A percentile compares a stretch with the other conserved stretches of the same genome.
Evolutionary conservation across 2,329 filamentous ascomycete genomes (phyloP).

Genomic region (Bertia moriformis): DNA sequence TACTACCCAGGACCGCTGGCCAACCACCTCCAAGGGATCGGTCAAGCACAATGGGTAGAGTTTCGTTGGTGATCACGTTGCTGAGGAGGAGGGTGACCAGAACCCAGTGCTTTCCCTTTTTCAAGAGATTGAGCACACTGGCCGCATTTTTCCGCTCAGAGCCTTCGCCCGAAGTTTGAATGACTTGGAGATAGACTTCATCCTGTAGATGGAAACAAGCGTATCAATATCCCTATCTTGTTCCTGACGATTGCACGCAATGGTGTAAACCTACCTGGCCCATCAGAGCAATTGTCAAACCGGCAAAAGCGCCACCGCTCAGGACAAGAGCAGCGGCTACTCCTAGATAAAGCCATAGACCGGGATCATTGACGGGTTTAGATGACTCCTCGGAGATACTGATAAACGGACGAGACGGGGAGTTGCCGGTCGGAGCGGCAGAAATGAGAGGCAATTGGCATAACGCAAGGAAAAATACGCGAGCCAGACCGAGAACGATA

Average conservation of each 20-base stretch:
- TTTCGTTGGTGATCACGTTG: conserved; percentile 97
- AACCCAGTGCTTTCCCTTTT: conserved; percentile 94
- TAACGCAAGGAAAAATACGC: neutral
- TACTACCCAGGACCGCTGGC: conserved; percentile 85
- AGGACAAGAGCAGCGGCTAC: neutral
- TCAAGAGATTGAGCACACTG: conserved; percentile 65
- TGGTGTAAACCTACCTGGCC: conserved; percentile 33
- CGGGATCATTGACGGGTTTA: neutral
- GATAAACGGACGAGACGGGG: no score
- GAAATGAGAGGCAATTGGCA: neutral
- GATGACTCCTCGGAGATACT: neutral
- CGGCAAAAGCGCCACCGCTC: neutral
- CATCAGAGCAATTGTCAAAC: conserved; percentile 32
- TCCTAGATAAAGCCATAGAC: neutral
- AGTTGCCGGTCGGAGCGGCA: neutral
- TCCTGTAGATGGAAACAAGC: conserved; percentile 41
- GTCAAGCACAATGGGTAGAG: conserved; percentile 85
- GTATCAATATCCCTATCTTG: neutral
- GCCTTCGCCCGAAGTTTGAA: conserved; percentile 70
- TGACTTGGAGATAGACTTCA: conserved; percentile 92
- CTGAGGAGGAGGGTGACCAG: conserved; percentile 83
- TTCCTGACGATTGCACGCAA: no score
- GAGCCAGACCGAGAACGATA: neutral
- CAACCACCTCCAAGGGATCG: conserved; percentile 86
- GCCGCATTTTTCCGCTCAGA: conserved; percentile 76